Evolutionary conservation across 208 protist species (phyloP).

Genomic region (Acanthamoeba triangularis): DNA sequence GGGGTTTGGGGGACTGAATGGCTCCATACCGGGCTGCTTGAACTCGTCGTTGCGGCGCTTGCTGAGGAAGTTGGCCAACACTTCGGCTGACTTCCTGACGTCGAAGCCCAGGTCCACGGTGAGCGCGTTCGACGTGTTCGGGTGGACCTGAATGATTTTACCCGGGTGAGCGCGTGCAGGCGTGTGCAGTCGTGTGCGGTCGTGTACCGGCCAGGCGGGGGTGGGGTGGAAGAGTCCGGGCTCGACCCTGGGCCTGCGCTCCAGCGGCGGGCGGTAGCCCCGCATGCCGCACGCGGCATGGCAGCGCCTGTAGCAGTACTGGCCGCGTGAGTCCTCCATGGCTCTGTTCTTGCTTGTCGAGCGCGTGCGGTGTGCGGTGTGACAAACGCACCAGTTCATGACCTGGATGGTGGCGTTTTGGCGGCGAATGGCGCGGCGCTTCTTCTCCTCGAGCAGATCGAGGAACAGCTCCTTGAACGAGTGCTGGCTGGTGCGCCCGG

Average conservation of each 20-base stretch:
- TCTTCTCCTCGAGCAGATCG: not conserved
- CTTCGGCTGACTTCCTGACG: not conserved
- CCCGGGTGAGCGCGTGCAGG: not conserved
- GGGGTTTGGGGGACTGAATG: too few relatives aligned
- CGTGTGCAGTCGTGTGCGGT: not conserved
- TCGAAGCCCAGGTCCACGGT: not conserved
- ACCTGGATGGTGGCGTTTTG: not conserved
- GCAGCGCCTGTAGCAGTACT: not conserved
- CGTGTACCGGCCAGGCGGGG: not conserved
- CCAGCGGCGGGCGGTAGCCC: not conserved
- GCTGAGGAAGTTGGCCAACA: not conserved
- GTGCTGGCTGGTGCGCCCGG: not conserved
- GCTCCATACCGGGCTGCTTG: not conserved
- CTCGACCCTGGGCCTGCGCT: not conserved
- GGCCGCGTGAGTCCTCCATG: too few relatives aligned
- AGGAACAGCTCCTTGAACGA: slow-evolving; percentile 20
- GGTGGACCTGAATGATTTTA: not conserved
- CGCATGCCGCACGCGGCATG: not conserved
- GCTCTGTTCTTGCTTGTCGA: too few relatives aligned
- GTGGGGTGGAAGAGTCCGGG: not conserved
- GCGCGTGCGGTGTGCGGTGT: too few relatives aligned
- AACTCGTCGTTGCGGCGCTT: not conserved
- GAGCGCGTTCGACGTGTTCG: not conserved
- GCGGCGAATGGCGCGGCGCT: not conserved
- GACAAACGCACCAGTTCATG: not conserved